These are phyloP conservation scores for Avena insularis DNA, from an alignment of 176 grass and related monocot genomes.

Conservation along the genomic window DNA sequence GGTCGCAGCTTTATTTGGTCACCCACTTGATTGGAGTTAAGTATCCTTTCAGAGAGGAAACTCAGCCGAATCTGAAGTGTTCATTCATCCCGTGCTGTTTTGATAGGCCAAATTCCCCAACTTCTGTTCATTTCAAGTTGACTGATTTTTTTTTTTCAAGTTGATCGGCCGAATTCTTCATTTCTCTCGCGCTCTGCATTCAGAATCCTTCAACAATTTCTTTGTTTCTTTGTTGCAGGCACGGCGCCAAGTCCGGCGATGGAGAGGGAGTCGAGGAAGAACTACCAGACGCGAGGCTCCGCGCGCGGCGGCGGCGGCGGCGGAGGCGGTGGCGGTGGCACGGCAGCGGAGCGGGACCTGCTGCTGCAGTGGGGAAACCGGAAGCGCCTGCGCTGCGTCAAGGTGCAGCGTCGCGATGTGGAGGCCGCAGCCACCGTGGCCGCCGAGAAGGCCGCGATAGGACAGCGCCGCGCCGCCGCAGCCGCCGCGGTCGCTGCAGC, in stretches of 20 bases:
- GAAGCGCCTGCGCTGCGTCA: conserved; percentile 85
- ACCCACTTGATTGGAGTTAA: conserved; percentile 16
- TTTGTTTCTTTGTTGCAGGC: background rate
- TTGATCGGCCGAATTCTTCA: background rate
- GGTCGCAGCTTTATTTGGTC: background rate
- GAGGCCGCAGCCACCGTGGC: conserved; percentile 50
- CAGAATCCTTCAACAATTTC: background rate
- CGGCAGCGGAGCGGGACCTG: conserved; percentile 63
- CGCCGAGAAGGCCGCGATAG: conserved; percentile 55
- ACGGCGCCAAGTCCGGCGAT: conserved; percentile 40
- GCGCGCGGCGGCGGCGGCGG: conserved; percentile 45
- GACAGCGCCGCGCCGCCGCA: conserved; percentile 65
- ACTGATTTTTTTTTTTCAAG: background rate
- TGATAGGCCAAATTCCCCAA: background rate
- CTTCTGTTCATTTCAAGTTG: conserved; percentile 5
- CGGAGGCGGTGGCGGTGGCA: conserved; percentile 33
- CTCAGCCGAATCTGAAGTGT: conserved; percentile 21
- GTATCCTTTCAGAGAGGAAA: background rate
- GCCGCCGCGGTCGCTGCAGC: conserved; percentile 13
- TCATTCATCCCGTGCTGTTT: background rate
- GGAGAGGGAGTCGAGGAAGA: conserved; percentile 80
- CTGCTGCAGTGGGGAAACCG: conserved; percentile 91
- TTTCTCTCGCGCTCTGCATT: background rate
- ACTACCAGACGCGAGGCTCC: conserved; percentile 81
- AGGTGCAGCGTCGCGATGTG: conserved; percentile 76